Percentiles rank a stretch among this genome's conserved stretches.
phyloP scores from a whole-genome alignment of 495 filamentous ascomycete genomes.

The Daldinia grandis region DNA sequence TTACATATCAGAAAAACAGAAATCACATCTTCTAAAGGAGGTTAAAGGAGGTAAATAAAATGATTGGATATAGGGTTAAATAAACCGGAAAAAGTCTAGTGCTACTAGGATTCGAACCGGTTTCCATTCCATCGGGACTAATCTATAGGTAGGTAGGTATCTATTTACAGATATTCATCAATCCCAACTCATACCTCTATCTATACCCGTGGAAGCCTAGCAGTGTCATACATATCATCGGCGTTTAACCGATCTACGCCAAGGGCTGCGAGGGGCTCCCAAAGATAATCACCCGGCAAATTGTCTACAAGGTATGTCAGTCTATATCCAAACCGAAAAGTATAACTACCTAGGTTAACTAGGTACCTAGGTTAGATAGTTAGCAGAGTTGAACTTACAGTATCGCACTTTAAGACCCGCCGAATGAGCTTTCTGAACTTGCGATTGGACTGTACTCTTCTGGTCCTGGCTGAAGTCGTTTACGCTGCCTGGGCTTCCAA shows the following conservation, averaged over 20 bases:
- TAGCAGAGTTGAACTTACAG: constrained; percentile 65
- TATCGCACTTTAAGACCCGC: constrained; percentile 75
- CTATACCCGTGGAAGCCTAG: constrained; percentile 38
- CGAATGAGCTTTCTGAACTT: constrained; percentile 68
- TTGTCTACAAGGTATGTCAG: constrained; percentile 36
- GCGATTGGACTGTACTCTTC: constrained; percentile 62
- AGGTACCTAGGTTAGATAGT: no score
- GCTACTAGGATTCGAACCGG: neutral
- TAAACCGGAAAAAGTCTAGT: neutral
- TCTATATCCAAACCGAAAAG: constrained; percentile 52
- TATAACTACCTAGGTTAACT: no score
- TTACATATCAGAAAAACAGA: neutral
- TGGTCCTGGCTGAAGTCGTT: constrained; percentile 57
- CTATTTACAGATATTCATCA: neutral
- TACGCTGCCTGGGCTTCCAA: constrained; percentile 40
- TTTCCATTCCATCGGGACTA: neutral
- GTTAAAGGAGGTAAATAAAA: neutral
- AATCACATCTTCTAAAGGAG: neutral
- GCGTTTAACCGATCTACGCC: constrained; percentile 75
- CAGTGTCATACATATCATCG: constrained; percentile 66
- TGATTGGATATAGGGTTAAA: neutral
- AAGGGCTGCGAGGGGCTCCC: constrained; percentile 69
- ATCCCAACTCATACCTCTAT: neutral
- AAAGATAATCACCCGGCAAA: constrained; percentile 72
- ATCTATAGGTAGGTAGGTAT: neutral